These are phyloP conservation scores for Fraxinus nigra DNA, from an alignment of 305 asterid genomes.

Conservation along the genomic window DNA sequence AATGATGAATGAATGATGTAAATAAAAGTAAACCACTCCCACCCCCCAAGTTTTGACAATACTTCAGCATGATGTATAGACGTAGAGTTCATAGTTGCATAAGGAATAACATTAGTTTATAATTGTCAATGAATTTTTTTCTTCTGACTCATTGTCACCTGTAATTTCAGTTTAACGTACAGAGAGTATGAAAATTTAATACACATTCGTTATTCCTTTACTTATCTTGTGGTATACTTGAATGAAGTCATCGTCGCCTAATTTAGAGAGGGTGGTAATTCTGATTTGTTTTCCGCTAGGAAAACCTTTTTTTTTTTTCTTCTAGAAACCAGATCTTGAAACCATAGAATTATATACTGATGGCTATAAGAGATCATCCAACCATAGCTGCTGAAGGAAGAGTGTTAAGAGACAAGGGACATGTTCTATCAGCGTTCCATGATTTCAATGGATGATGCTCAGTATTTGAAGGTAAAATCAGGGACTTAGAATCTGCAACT, in stretches of 20 bases:
- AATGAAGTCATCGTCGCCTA: not conserved
- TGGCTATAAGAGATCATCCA: not conserved
- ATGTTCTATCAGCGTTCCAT: not conserved
- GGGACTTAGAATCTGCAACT: not conserved
- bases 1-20: constrained; percentile 14
- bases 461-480: not conserved
- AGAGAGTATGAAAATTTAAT: not conserved
- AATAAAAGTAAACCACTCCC: not conserved
- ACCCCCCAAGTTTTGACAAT: not conserved
- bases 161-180: not conserved
- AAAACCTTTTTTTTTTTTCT: not conserved
- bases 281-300: not conserved
- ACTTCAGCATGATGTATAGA: not conserved
- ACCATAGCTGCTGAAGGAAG: not conserved
- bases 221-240: not conserved
- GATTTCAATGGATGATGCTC: not conserved
- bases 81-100: not conserved
- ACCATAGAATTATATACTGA: not conserved
- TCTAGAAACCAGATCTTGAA: not conserved
- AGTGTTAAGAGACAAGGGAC: not conserved
- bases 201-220: not conserved
- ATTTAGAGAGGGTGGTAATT: not conserved
- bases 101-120: not conserved
- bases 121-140: not conserved
- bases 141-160: not conserved